A percentile compares a stretch with the other conserved stretches of the same genome.
These are phyloP conservation scores for Erigeron philadelphicus DNA, from an alignment of 140 eudicot genomes.

Conservation along the genomic window DNA sequence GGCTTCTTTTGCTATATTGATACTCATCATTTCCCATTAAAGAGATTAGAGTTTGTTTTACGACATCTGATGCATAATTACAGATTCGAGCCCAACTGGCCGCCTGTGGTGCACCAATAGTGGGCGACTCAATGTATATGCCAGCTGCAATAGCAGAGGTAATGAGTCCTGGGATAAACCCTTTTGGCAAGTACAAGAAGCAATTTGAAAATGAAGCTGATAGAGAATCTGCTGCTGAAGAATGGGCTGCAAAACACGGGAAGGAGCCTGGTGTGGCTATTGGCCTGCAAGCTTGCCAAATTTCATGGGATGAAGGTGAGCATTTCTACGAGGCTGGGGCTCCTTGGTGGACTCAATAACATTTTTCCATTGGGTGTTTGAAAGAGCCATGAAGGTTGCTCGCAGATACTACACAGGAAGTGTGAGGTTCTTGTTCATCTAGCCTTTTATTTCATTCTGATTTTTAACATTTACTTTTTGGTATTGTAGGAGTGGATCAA, in stretches of 20 bases:
- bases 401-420: not conserved
- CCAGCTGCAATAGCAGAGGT: conserved; percentile 74
- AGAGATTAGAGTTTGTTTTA: not conserved
- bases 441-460: not conserved
- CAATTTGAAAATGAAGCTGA: conserved; percentile 43
- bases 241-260: conserved; percentile 79
- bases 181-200: conserved; percentile 53
- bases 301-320: conserved; percentile 84
- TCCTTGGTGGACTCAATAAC: conserved; percentile 72
- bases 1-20: not conserved
- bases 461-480: not conserved
- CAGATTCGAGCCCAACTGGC: conserved; percentile 96
- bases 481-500: not conserved
- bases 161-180: conserved; percentile 50
- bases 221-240: conserved; percentile 50
- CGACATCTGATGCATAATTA: conserved; percentile 13
- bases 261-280: conserved; percentile 76
- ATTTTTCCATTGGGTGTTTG: not conserved
- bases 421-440: not conserved
- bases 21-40: not conserved
- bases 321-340: conserved; percentile 64
- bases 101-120: conserved; percentile 87
- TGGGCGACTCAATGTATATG: conserved; percentile 94
- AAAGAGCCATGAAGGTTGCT: not conserved
- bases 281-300: conserved; percentile 88